Evolutionary conservation across 768 basidiomycete genomes (phyloP).

Genomic region (Candolleomyces eurysporus): DNA sequence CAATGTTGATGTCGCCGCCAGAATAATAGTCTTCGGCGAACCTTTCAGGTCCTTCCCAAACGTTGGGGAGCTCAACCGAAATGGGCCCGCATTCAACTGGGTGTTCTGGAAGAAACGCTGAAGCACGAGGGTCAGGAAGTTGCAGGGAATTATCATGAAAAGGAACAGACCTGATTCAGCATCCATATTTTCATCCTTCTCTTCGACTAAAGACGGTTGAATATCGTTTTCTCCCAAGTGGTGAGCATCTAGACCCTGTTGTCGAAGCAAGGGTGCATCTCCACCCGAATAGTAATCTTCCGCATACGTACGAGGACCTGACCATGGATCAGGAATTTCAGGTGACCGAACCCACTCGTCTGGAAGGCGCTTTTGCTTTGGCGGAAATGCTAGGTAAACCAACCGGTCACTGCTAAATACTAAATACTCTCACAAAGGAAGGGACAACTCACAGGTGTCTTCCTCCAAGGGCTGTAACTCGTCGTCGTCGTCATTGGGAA

Average conservation of each 20-base stretch:
- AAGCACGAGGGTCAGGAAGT: slow-evolving; percentile 5
- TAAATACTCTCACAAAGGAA: neutral
- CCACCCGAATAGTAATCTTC: slow-evolving; percentile 43
- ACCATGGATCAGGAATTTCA: slow-evolving; percentile 34
- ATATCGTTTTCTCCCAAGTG: slow-evolving; percentile 19
- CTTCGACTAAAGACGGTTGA: neutral
- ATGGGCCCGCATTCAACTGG: neutral
- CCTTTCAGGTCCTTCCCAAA: slow-evolving; percentile 31
- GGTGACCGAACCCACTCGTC: neutral
- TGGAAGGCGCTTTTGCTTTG: neutral
- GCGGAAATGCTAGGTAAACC: neutral
- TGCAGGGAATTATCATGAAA: neutral
- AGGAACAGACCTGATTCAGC: neutral
- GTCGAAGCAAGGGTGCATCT: slow-evolving; percentile 23
- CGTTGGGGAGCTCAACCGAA: slow-evolving; percentile 30
- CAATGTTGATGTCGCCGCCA: slow-evolving; percentile 35
- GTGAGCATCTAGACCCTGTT: slow-evolving; percentile 19
- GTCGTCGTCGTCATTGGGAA: slow-evolving; percentile 23
- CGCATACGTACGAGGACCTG: slow-evolving; percentile 29
- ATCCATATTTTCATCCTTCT: neutral
- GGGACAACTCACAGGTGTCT: slow-evolving; percentile 28
- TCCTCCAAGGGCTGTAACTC: slow-evolving; percentile 29
- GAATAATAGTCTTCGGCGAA: slow-evolving; percentile 39
- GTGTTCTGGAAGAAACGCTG: slow-evolving; percentile 22
- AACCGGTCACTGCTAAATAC: neutral